Base-by-base conservation (phyloP, 2,329 filamentous ascomycete genomes). In the Alternaria brassicicola region DNA sequence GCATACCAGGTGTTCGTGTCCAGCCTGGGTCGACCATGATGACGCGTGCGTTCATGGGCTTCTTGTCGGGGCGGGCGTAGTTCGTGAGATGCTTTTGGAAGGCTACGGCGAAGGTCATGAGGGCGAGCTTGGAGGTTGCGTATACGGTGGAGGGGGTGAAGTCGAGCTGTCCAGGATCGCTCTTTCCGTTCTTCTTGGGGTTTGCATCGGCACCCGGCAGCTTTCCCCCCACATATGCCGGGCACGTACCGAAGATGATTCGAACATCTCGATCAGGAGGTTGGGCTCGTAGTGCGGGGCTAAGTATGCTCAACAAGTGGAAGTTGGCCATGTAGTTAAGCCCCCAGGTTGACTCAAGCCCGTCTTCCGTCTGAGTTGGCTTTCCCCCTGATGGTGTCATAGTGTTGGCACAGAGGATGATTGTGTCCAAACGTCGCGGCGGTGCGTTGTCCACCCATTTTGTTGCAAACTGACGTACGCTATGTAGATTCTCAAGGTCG, bases 371-470 rank as follows among this genome's bases (percentile, higher is more conserved):
- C 64, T 85, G 80, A 1, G 77, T 80, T 26, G 85, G 81, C 63
- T 82, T 79, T 5, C 84, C 83, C 1, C 88, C 90, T 10, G 85
- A 85, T 2, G 92, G 89, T 4, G 89, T 91, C 65, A 93, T 81
- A 0, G 89, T 89, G 42, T 90, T 90, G 9, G 89, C 95, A 76
- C 93, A 97, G 17, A 99, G 84, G 19, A 99, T 86, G 45, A 99
- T 82, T 88, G 94, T 93, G 76, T 99, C 95, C 6, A 99, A 81
- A 46, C 96, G 84, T 55, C 96, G 85, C 8, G 93, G 92, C 3
- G 95, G 94, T 21, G 91, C 86, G 76, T 97, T 98, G 77, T 99
- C 94, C 65, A 99, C 92, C 94, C 96, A 99, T 81, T 92, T 94
- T 0, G 95, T 99, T 12, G 95, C 95, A 76, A 99, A 99, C 62